Evolutionary conservation across 192 early-diverging fungal genomes (phyloP).

Genomic region (Chytriomyces sp.): DNA sequence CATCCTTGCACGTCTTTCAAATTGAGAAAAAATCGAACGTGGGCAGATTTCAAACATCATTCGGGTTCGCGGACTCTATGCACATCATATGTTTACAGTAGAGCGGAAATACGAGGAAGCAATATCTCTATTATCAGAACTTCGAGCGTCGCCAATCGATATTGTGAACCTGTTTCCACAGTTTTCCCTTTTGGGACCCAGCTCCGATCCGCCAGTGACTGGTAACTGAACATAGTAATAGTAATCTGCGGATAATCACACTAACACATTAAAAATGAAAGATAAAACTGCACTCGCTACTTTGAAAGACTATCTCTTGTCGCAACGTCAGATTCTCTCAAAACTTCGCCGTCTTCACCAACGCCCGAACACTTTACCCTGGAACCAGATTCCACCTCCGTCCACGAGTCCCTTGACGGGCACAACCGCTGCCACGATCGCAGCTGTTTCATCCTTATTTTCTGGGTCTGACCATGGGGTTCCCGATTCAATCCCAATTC

Average conservation of each 20-base stretch:
- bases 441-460: conserved; percentile 22
- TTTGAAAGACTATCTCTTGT: conserved; percentile 87
- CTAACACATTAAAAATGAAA: conserved; percentile 6
- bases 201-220: conserved; percentile 27
- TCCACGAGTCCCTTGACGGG: conserved; percentile 9
- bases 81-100: conserved; percentile 58
- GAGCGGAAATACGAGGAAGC: conserved; percentile 59
- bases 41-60: conserved; percentile 58
- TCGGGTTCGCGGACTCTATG: conserved; percentile 58
- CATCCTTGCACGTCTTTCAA: neutral
- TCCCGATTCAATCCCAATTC: conserved; percentile 47
- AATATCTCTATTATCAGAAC: conserved; percentile 52
- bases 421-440: neutral
- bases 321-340: conserved; percentile 78
- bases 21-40: neutral
- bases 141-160: conserved; percentile 63
- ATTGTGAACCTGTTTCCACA: conserved; percentile 63
- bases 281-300: conserved; percentile 66
- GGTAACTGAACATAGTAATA: neutral
- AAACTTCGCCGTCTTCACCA: conserved; percentile 49
- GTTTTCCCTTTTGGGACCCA: conserved; percentile 43
- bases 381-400: neutral
- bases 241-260: neutral
- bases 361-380: neutral
- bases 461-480: conserved; percentile 28